Percentiles rank a stretch among this genome's conserved stretches.
These are phyloP conservation scores for Rosa chinensis DNA, from an alignment of 306 rosid genomes.

Conservation along the genomic window DNA sequence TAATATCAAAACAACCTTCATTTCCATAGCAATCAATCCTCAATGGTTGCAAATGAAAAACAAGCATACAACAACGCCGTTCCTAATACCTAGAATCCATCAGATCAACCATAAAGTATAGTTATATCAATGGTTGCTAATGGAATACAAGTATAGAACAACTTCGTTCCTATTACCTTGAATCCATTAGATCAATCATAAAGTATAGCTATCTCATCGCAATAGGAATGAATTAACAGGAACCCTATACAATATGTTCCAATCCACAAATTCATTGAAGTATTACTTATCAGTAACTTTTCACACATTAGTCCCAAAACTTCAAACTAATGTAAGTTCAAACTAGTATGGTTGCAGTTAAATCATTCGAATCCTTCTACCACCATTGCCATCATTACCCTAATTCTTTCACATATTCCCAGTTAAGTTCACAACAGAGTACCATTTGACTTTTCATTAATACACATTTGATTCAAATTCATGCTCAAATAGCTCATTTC, in stretches of 20 bases:
- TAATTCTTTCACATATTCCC: no score
- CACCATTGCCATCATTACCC: no score
- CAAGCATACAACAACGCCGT: background rate
- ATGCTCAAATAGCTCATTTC: background rate
- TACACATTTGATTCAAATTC: background rate
- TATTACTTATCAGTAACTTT: no score
- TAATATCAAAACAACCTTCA: constrained; percentile 16
- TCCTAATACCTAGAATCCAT: background rate
- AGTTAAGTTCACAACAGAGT: background rate
- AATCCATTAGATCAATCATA: background rate
- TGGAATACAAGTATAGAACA: background rate
- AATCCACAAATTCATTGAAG: background rate
- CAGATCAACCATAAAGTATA: background rate
- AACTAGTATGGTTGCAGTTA: no score
- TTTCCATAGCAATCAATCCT: background rate
- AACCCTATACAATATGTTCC: no score
- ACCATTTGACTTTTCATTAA: background rate
- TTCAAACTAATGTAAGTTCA: no score
- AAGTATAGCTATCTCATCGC: no score
- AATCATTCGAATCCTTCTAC: no score
- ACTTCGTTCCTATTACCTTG: background rate
- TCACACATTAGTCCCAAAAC: no score
- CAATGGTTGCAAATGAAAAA: background rate
- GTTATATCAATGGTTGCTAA: constrained; percentile 1
- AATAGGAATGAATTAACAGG: no score